phyloP scores from a whole-genome alignment of 768 basidiomycete species.

The Scleroderma bovista region DNA sequence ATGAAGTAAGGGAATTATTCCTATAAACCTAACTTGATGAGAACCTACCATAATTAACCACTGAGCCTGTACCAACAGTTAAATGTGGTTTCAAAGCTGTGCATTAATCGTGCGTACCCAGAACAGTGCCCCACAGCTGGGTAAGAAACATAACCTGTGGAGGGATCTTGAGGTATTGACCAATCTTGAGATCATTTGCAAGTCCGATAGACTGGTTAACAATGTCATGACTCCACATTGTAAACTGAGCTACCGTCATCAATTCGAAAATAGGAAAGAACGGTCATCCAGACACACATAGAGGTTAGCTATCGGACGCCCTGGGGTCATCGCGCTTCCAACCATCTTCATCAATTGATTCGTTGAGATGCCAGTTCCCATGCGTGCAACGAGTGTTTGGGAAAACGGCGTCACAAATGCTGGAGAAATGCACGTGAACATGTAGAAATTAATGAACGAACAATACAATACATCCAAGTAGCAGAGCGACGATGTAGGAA shows the following conservation, averaged over 20 bases:
- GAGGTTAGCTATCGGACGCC: constrained; percentile 63
- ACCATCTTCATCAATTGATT: constrained; percentile 64
- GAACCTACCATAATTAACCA: constrained; percentile 32
- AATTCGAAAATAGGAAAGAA: neutral
- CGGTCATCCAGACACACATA: constrained; percentile 37
- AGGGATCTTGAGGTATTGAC: constrained; percentile 52
- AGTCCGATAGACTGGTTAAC: constrained; percentile 48
- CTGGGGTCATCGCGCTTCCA: constrained; percentile 43
- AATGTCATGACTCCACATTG: constrained; percentile 65
- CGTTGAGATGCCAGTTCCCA: constrained; percentile 57
- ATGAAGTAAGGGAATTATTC: neutral
- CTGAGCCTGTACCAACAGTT: constrained; percentile 12
- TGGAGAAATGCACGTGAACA: neutral
- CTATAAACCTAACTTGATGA: constrained; percentile 3
- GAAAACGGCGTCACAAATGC: constrained; percentile 39
- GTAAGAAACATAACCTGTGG: constrained; percentile 61
- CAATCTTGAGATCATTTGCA: constrained; percentile 45
- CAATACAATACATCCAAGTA: constrained; percentile 44
- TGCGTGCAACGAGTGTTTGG: constrained; percentile 48
- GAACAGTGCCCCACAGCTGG: constrained; percentile 24
- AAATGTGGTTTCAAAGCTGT: neutral
- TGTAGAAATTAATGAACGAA: constrained; percentile 8
- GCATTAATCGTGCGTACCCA: constrained; percentile 4
- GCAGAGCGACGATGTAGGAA: constrained; percentile 53
- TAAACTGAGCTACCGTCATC: constrained; percentile 37